Percentiles rank a stretch among this genome's conserved stretches.
Evolutionary conservation across 1,284 basidiomycete genomes (phyloP).

Genomic region (Taiwanofungus camphoratus): DNA sequence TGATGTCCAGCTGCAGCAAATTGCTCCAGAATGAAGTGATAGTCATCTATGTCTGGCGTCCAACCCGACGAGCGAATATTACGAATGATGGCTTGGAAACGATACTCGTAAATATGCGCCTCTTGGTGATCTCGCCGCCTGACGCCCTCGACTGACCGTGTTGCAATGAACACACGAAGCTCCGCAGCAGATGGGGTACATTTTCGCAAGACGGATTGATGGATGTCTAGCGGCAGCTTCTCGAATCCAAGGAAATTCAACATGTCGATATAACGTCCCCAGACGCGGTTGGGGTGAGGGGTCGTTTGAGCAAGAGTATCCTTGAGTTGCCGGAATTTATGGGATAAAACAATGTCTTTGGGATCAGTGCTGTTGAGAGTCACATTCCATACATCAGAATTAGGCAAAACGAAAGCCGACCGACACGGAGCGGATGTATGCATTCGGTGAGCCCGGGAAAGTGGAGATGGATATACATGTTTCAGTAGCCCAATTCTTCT

Average conservation of each 20-base stretch:
- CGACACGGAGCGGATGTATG: conserved; percentile 1
- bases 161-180: conserved; percentile 39
- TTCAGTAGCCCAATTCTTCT: not conserved
- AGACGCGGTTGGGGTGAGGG: conserved; percentile 45
- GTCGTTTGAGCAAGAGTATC: conserved; percentile 24
- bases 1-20: conserved; percentile 69
- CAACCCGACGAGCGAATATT: conserved; percentile 56
- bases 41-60: conserved; percentile 55
- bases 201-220: conserved; percentile 60
- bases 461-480: not conserved
- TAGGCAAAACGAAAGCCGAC: not conserved
- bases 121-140: conserved; percentile 22
- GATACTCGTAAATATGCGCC: conserved; percentile 51
- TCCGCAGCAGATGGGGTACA: conserved; percentile 44
- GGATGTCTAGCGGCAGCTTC: conserved; percentile 53
- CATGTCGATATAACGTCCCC: conserved; percentile 55
- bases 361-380: not conserved
- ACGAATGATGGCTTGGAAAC: conserved; percentile 57
- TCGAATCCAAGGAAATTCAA: conserved; percentile 40
- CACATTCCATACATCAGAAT: not conserved
- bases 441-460: not conserved
- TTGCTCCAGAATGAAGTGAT: conserved; percentile 65
- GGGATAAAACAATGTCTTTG: conserved; percentile 10
- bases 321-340: conserved; percentile 29
- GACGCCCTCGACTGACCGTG: conserved; percentile 31